These are phyloP conservation scores for Solanum bukasovii DNA, from an alignment of 257 asterid species.

Conservation along the genomic window DNA sequence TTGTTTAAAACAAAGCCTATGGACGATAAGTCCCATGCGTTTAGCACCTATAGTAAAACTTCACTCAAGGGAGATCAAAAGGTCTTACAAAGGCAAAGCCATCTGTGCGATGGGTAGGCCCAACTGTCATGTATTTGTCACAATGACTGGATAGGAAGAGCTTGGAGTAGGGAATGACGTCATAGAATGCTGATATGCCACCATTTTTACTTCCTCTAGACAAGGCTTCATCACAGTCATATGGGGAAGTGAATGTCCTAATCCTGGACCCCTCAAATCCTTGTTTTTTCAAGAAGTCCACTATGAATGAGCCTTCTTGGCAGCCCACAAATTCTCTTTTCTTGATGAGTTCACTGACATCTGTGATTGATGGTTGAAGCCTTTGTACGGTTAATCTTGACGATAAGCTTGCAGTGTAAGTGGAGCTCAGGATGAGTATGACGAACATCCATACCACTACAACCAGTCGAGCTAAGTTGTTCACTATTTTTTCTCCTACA, in stretches of 20 bases:
- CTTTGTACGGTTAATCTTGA: background rate
- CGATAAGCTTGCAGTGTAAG: conserved; percentile 2
- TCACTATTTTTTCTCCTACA: background rate
- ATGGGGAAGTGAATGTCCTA: background rate
- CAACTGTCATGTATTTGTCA: background rate
- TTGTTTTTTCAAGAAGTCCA: background rate
- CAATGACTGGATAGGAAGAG: background rate
- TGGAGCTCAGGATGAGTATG: background rate
- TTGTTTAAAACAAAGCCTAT: background rate
- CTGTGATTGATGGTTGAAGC: background rate
- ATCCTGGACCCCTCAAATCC: background rate
- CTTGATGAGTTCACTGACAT: background rate
- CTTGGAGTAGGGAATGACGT: conserved; percentile 2
- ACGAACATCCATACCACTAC: background rate
- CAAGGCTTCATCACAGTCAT: background rate
- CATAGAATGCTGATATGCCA: conserved; percentile 2
- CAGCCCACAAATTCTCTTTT: background rate
- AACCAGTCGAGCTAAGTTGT: background rate
- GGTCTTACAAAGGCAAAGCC: conserved; percentile 2
- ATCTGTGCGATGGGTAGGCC: background rate
- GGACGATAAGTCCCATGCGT: background rate
- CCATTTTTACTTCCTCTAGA: background rate
- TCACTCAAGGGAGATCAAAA: background rate
- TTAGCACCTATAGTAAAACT: background rate
- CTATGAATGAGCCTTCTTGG: conserved; percentile 1